Evolutionary conservation across 2,329 filamentous ascomycete genomes (phyloP), one percentile per base, ranked within the genome.

Genomic region (Hypocreales sp.): DNA sequence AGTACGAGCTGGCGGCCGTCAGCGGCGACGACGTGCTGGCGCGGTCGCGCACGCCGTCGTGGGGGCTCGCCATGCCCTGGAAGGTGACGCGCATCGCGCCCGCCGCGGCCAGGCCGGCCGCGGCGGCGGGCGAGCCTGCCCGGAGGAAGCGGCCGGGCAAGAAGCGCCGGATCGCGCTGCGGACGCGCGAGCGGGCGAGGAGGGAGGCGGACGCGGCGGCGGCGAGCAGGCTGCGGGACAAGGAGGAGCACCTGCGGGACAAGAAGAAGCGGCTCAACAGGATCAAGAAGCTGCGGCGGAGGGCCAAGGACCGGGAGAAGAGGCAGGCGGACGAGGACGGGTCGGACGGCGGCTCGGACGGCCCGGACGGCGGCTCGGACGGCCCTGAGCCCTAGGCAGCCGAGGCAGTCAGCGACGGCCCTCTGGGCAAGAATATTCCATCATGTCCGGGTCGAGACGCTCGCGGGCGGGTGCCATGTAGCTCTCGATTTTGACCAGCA

Each of bases 261-360:
- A 74, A 73, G 56, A 72, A 71, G 53, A 71, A 71, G 50, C 56
- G 67, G 36, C 42, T 71, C 35, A 76, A 76, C 38, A 50, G 66
- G 31, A 46, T 63, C 38, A 72, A 67, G 54, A 73, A 75, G 52
- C 38, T 72, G 33, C 66, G 68, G 46, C 57, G 60, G 40, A 60
- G 61, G 40, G 57, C 61, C 23, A 74, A 74, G 48, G 66, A 61
- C 35, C 68, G 59, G 43, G 63, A 63, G 39, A 56, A 57, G 49
- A 72, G 69, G 39, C 37, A 47, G 41, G 43, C 22, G 31, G 27
- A 30, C 4, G 41, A 40, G 15, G 41, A 20, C 12, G 36, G 15
- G 18, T 29, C 30, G 12, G 33, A 21, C 3, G 31, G 14, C 15
- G 42, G 38, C 19, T 35, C 29, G 24, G 35, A 26, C 7, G 29